Conservation (phyloP, 2,329 filamentous ascomycete species). For the Pyricularia grisea region DNA sequence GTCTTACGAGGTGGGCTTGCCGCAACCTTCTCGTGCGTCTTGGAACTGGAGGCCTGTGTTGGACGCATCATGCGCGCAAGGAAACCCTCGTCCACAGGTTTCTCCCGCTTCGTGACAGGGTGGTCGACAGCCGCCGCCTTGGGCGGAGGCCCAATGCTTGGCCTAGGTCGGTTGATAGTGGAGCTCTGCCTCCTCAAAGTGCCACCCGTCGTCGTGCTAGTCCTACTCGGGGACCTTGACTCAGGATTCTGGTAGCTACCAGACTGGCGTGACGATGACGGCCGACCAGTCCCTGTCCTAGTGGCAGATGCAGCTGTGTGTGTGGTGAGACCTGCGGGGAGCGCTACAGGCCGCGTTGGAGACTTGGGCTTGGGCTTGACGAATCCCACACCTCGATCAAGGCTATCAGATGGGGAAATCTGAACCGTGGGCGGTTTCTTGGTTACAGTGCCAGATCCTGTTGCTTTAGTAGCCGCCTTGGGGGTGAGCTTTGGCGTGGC, state of each 20-base stretch:
- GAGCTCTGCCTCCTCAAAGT: constrained; percentile 35
- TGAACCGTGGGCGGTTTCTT: constrained; percentile 36
- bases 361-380: constrained; percentile 56
- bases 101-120: constrained; percentile 36
- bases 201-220: constrained; percentile 24
- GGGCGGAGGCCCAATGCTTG: constrained; percentile 48
- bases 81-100: constrained; percentile 59
- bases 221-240: constrained; percentile 35
- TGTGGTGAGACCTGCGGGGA: constrained; percentile 58
- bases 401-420: constrained; percentile 20
- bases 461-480: not conserved
- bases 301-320: constrained; percentile 62
- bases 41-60: constrained; percentile 59
- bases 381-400: constrained; percentile 27
- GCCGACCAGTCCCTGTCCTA: constrained; percentile 35
- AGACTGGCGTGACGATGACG: constrained; percentile 31
- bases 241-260: constrained; percentile 23
- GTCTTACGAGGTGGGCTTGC: constrained; percentile 37
- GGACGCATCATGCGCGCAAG: constrained; percentile 76
- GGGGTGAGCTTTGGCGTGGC: constrained; percentile 15
- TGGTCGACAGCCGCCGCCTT: constrained; percentile 44
- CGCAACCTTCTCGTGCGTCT: constrained; percentile 52
- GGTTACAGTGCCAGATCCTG: constrained; percentile 12
- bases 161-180: constrained; percentile 32
- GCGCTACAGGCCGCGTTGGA: constrained; percentile 56